Evolutionary conservation across 305 asterid genomes (phyloP), one percentile per base, ranked within the genome.

Genomic region (Fraxinus baroniana): DNA sequence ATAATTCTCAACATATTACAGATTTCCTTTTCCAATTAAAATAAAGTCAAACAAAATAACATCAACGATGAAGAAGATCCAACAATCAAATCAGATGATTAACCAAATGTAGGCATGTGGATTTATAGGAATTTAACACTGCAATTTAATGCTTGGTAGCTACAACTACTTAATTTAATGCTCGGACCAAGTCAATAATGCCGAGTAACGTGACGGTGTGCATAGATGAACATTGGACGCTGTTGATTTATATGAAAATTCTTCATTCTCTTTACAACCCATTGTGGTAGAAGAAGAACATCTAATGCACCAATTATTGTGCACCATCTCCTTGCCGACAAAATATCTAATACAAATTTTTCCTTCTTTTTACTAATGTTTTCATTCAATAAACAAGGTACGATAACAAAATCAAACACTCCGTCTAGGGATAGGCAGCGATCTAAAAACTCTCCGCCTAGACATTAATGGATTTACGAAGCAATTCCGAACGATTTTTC

Each of bases 151-250:
- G 86, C 70, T 74, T 60, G 83, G 87, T 79, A 71, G 84, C 60
- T 39, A 41, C 81, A 78, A 74, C 90, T 36, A 83, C 86, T 79
- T 7, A 79, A 85, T 83, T 84, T 77, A 87, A 83, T 85, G 88
- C 35, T 62, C 22, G 80, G 83, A 84, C 83, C 55, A 84, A 81
- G 66, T 79, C 80, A 37, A 35, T 17, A 41, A 7, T 30, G 57
- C 44, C 80, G 7, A 41, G 73, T 35, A 7, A 60, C 57, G 18
- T 46, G 57, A 13, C 57, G 57, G 57, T 46, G 57, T 46, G 57
- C n/a, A 46, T 46, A 46, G 57, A 46, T 12, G n/a, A 44, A 12
- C 55, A 12, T 12, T 12, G 55, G 52, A 10, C 55, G 13, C 55
- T 3, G 17, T 41, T 41, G 18, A 46, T 46, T 46, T 46, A 46